Evolutionary conservation across 2,329 filamentous ascomycete genomes (phyloP).

Genomic region (Gaeumannomyces sp.): DNA sequence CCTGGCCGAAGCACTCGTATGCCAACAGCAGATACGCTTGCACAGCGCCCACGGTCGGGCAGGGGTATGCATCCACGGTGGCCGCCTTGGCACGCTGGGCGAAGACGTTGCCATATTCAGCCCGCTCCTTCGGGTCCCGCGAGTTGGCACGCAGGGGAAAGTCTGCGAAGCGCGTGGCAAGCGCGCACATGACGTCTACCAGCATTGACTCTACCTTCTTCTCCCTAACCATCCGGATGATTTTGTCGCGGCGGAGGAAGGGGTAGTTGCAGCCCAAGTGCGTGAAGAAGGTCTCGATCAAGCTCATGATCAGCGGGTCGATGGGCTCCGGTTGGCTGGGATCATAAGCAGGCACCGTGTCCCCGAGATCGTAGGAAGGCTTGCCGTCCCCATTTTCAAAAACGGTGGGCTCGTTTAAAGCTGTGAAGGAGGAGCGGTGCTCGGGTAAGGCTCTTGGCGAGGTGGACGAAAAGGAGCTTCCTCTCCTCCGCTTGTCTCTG

Average conservation of each 20-base stretch:
- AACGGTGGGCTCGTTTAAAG: conserved; percentile 22
- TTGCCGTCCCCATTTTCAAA: conserved; percentile 32
- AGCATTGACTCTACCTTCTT: conserved; percentile 79
- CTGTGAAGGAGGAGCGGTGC: conserved; percentile 10
- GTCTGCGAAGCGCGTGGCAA: conserved; percentile 68
- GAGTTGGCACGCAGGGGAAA: conserved; percentile 21
- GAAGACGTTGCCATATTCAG: conserved; percentile 70
- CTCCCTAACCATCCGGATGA: conserved; percentile 69
- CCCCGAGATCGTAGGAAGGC: conserved; percentile 31
- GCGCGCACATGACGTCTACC: conserved; percentile 77
- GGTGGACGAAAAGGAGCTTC: conserved; percentile 48
- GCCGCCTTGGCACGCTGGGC: conserved; percentile 78
- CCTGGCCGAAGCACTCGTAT: conserved; percentile 83
- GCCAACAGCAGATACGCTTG: conserved; percentile 79
- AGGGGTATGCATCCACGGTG: conserved; percentile 75
- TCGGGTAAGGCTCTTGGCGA: conserved; percentile 37
- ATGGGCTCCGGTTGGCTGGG: conserved; percentile 63
- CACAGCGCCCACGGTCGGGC: conserved; percentile 74
- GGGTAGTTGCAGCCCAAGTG: conserved; percentile 83
- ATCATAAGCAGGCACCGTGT: conserved; percentile 63
- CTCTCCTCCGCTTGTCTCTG: conserved; percentile 56
- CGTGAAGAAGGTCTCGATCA: conserved; percentile 74
- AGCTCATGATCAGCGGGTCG: conserved; percentile 66
- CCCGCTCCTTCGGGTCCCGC: conserved; percentile 35
- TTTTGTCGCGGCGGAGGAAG: conserved; percentile 64